Evolutionary conservation across 1,284 basidiomycete genomes (phyloP).

Genomic region (Phlebopus sp.): DNA sequence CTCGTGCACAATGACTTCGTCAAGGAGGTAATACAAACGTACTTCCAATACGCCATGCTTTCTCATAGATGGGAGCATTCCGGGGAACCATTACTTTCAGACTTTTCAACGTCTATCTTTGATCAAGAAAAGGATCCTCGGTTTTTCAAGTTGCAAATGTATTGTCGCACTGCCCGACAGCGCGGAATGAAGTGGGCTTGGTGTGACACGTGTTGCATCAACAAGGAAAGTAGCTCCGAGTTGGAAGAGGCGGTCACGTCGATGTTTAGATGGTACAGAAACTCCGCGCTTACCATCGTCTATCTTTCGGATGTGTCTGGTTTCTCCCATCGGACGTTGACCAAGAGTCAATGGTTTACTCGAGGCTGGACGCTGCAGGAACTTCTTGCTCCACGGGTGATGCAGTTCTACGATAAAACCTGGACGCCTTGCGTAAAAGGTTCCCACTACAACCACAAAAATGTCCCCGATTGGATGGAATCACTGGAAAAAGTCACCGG

Average conservation of each 20-base stretch:
- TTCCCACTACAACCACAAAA: slow-evolving; percentile 7
- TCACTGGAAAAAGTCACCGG: slow-evolving; percentile 1
- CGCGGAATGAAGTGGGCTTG: slow-evolving; percentile 1
- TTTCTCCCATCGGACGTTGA: not conserved
- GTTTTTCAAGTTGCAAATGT: slow-evolving; percentile 4
- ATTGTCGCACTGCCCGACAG: not conserved
- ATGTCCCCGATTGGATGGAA: slow-evolving; percentile 1
- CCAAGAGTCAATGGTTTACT: slow-evolving; percentile 5
- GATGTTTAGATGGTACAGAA: slow-evolving; percentile 11
- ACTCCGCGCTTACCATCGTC: slow-evolving; percentile 4
- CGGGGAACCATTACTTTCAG: slow-evolving; percentile 1
- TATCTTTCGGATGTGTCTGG: slow-evolving; percentile 2
- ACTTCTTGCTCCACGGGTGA: slow-evolving; percentile 6
- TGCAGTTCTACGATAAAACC: slow-evolving; percentile 5
- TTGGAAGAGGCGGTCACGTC: slow-evolving; percentile 7
- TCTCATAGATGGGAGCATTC: slow-evolving; percentile 7
- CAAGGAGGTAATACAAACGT: slow-evolving; percentile 2
- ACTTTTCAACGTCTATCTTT: slow-evolving; percentile 1
- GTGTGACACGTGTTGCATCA: slow-evolving; percentile 4
- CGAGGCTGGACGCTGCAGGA: slow-evolving; percentile 6
- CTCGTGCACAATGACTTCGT: slow-evolving; percentile 2
- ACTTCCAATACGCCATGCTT: slow-evolving; percentile 8
- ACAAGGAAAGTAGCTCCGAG: slow-evolving; percentile 6
- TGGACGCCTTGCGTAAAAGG: slow-evolving; percentile 5
- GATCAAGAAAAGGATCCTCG: not conserved